phyloP scores from a whole-genome alignment of 2,329 filamentous ascomycete genomes.

The Penicillium brasilianum region DNA sequence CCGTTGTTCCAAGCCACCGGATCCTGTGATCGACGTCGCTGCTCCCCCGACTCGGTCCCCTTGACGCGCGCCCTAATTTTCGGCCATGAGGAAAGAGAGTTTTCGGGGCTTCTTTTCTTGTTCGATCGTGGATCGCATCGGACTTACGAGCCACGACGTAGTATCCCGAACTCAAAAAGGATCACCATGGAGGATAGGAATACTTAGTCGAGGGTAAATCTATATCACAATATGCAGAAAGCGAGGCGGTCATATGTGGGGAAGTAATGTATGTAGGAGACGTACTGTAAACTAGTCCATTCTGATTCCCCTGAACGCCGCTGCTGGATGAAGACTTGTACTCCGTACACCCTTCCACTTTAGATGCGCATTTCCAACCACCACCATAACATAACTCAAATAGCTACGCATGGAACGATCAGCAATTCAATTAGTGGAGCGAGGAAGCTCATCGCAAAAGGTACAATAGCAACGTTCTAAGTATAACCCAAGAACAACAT shows the following conservation, averaged over 20 bases:
- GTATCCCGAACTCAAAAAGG: background rate
- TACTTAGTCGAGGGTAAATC: background rate
- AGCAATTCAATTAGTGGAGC: no score
- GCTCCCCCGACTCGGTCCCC: conserved; percentile 17
- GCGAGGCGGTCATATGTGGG: background rate
- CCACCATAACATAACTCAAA: background rate
- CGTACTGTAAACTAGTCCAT: background rate
- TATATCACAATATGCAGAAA: background rate
- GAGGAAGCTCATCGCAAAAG: no score
- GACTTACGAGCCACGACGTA: background rate
- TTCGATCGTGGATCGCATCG: background rate
- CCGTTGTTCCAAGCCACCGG: conserved; percentile 29
- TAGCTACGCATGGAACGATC: background rate
- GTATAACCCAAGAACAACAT: background rate
- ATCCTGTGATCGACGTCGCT: conserved; percentile 25
- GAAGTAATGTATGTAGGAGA: background rate
- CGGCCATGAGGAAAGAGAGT: background rate
- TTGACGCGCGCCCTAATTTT: conserved; percentile 19
- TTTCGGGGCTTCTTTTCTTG: background rate
- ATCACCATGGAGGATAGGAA: background rate
- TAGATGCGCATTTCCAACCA: background rate
- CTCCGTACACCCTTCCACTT: background rate
- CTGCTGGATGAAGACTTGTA: background rate
- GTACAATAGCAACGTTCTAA: background rate
- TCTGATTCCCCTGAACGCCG: background rate